Evolutionary conservation across 768 basidiomycete genomes (phyloP).

Genomic region (Piloderma croceum): DNA sequence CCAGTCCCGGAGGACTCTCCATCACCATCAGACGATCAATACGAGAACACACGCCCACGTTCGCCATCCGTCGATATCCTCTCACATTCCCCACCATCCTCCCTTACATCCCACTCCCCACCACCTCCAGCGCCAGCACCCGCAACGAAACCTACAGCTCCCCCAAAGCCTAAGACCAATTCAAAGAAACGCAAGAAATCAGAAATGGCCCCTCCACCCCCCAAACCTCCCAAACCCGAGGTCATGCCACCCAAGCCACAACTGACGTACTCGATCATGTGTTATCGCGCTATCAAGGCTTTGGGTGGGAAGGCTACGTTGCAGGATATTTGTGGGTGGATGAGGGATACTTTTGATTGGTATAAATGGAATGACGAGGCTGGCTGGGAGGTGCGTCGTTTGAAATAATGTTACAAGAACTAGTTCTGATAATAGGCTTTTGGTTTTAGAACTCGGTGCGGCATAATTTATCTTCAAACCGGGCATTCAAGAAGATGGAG

Average conservation of each 20-base stretch:
- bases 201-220: conserved; percentile 30
- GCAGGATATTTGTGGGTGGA: conserved; percentile 90
- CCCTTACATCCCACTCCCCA: conserved; percentile 71
- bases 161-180: no score
- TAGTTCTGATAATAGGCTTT: conserved; percentile 5
- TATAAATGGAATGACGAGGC: conserved; percentile 77
- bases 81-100: conserved; percentile 77
- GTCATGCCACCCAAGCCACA: conserved; percentile 87
- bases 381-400: conserved; percentile 87
- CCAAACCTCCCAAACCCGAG: conserved; percentile 50
- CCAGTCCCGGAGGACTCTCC: conserved; percentile 75
- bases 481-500: conserved; percentile 88
- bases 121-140: conserved; percentile 47
- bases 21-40: conserved; percentile 73
- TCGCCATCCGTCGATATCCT: conserved; percentile 83
- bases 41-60: conserved; percentile 53
- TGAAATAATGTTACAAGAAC: no score
- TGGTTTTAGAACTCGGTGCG: conserved; percentile 77
- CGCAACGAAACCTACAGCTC: conserved; percentile 34
- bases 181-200: conserved; percentile 74
- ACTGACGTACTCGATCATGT: conserved; percentile 87
- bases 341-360: conserved; percentile 83
- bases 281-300: conserved; percentile 81
- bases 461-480: conserved; percentile 89
- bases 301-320: conserved; percentile 83